phyloP scores from a whole-genome alignment of 2,329 filamentous ascomycete species.

The Colletotrichum musae region DNA sequence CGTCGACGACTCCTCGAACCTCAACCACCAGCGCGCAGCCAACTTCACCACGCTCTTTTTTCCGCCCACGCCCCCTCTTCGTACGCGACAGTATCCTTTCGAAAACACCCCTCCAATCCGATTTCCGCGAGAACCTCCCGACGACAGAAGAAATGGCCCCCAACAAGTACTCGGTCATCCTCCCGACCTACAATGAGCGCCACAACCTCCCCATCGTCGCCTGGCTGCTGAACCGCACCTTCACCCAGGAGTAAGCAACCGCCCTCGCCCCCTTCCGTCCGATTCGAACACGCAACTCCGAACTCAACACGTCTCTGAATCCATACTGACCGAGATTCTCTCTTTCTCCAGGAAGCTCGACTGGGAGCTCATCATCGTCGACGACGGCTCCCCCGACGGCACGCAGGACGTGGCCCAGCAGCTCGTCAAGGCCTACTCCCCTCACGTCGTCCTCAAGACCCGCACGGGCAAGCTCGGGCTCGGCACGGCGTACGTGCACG shows the following conservation, averaged over 20 bases:
- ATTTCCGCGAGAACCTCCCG: constrained; percentile 49
- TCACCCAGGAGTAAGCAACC: constrained; percentile 82
- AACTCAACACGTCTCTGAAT: no score
- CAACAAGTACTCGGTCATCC: constrained; percentile 97
- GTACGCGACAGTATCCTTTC: neutral
- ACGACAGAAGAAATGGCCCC: constrained; percentile 47
- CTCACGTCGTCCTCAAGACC: constrained; percentile 86
- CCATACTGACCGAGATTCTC: constrained; percentile 3
- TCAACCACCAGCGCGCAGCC: constrained; percentile 27
- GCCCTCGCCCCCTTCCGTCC: neutral
- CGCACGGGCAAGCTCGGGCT: constrained; percentile 97
- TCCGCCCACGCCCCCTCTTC: constrained; percentile 30
- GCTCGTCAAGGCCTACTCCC: constrained; percentile 86
- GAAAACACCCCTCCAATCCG: neutral
- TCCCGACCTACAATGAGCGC: constrained; percentile 99
- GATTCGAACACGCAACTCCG: neutral
- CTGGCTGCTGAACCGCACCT: constrained; percentile 94
- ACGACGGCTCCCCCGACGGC: constrained; percentile 97
- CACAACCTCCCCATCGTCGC: constrained; percentile 95
- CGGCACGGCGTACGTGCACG: constrained; percentile 96
- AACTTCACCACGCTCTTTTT: constrained; percentile 49
- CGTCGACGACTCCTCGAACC: constrained; percentile 20
- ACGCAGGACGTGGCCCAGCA: constrained; percentile 93
- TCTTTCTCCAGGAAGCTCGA: constrained; percentile 79
- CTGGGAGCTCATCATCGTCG: constrained; percentile 98